Percentiles rank a stretch among this genome's conserved stretches.
Conservation (phyloP, 1,284 basidiomycete genomes). For the Rhodotorula sp. region DNA sequence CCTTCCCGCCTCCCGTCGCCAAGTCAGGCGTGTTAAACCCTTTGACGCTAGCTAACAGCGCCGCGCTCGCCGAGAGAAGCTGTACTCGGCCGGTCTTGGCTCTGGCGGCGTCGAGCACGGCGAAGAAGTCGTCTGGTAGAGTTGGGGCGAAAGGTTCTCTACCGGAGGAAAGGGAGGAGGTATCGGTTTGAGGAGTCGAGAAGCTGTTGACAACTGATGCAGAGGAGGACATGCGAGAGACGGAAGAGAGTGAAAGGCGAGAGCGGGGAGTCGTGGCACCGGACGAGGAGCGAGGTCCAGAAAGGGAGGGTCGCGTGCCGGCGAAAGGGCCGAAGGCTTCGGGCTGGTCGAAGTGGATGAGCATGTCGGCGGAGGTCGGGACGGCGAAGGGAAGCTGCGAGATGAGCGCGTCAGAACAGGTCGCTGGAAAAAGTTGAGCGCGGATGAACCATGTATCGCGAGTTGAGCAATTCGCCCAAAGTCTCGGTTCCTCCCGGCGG, state of each 20-base stretch:
- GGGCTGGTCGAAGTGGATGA: constrained; percentile 27
- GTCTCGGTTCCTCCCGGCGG: constrained; percentile 25
- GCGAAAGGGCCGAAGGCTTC: constrained; percentile 39
- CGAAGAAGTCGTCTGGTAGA: constrained; percentile 39
- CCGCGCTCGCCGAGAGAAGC: not conserved
- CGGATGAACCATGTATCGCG: constrained; percentile 33
- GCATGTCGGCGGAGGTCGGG: constrained; percentile 32
- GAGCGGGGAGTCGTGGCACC: constrained; percentile 19
- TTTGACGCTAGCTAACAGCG: not conserved
- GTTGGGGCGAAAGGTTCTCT: constrained; percentile 18
- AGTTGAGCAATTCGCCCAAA: constrained; percentile 39
- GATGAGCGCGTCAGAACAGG: too few relatives aligned
- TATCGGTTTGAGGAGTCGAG: not conserved
- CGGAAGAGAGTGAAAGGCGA: constrained; percentile 15
- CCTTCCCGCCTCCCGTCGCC: constrained; percentile 1
- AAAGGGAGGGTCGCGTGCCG: not conserved
- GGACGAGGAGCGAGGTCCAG: not conserved
- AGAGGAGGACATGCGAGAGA: not conserved
- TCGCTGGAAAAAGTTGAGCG: too few relatives aligned
- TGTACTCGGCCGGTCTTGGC: not conserved
- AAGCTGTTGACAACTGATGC: not conserved
- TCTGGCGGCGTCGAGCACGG: constrained; percentile 31
- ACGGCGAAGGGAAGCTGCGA: constrained; percentile 38
- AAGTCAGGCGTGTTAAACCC: constrained; percentile 6
- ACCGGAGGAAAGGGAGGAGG: not conserved